Percentiles rank a stretch among this genome's conserved stretches.
phyloP scores from a whole-genome alignment of 805 yeast species.

The Wickerhamomyces xylosicus region DNA sequence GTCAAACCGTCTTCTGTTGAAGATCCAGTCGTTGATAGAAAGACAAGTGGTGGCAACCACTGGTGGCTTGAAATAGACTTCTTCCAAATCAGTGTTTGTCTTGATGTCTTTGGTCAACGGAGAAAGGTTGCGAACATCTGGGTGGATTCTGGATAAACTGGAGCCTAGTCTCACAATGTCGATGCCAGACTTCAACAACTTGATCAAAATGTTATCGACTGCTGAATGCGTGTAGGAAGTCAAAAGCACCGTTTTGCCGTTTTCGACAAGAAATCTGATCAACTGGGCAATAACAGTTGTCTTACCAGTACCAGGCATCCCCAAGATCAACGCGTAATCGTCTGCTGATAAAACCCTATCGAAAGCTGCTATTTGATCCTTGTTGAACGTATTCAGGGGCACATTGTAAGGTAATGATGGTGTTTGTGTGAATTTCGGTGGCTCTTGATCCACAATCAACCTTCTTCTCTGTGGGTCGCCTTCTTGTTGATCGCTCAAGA shows the following conservation, averaged over 20 bases:
- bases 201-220: conserved; percentile 82
- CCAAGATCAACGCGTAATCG: conserved; percentile 76
- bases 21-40: conserved; percentile 57
- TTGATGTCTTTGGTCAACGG: conserved; percentile 31
- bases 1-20: conserved; percentile 57
- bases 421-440: conserved; percentile 19
- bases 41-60: conserved; percentile 88
- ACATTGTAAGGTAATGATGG: conserved; percentile 15
- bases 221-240: conserved; percentile 94
- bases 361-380: conserved; percentile 65
- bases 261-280: conserved; percentile 46
- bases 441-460: conserved; percentile 22
- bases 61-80: conserved; percentile 41
- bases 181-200: conserved; percentile 39
- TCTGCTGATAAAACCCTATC: conserved; percentile 49
- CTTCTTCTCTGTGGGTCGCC: conserved; percentile 25
- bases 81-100: conserved; percentile 34
- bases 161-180: conserved; percentile 60
- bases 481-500: conserved; percentile 29
- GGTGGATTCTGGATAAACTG: conserved; percentile 45
- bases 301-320: conserved; percentile 99
- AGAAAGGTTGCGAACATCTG: conserved; percentile 42
- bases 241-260: conserved; percentile 59
- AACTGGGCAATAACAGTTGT: conserved; percentile 82
- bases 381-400: conserved; percentile 34